Percentiles rank a stretch among this genome's conserved stretches.
Conservation (phyloP, 495 filamentous ascomycete genomes). For the Mytilinidion resinicola region DNA sequence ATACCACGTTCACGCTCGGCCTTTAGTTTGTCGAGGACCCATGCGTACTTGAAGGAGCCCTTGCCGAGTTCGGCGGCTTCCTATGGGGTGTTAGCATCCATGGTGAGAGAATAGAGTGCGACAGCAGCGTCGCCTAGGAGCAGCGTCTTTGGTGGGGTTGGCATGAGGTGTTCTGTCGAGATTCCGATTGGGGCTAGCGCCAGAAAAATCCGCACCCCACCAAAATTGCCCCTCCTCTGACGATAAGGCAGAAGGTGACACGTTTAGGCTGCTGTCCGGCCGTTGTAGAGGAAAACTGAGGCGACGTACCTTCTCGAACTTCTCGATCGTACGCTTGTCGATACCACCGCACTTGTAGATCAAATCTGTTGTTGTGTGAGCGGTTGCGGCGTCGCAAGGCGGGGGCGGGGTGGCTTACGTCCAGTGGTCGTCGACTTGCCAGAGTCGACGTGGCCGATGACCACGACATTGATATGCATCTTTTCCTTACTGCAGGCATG, state of each 20-base stretch:
- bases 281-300: slow-evolving; percentile 13
- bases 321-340: slow-evolving; percentile 99
- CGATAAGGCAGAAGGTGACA: slow-evolving; percentile 27
- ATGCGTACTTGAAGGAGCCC: slow-evolving; percentile 99
- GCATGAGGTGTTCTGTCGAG: slow-evolving; percentile 9
- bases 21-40: slow-evolving; percentile 99
- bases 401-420: slow-evolving; percentile 41
- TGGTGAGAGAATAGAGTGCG: background rate
- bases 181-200: slow-evolving; percentile 18
- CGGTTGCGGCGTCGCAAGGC: slow-evolving; percentile 12
- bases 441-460: slow-evolving; percentile 99
- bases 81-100: slow-evolving; percentile 48
- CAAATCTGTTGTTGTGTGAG: slow-evolving; percentile 57
- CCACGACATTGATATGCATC: slow-evolving; percentile 93
- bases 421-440: slow-evolving; percentile 98
- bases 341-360: slow-evolving; percentile 99
- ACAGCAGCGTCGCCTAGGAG: background rate
- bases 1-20: slow-evolving; percentile 99
- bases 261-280: background rate
- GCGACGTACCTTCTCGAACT: slow-evolving; percentile 94
- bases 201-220: slow-evolving; percentile 30
- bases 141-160: slow-evolving; percentile 1
- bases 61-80: slow-evolving; percentile 99
- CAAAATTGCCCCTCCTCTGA: slow-evolving; percentile 27
- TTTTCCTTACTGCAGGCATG: slow-evolving; percentile 67